These are phyloP conservation scores for Pugionium cornutum DNA, from an alignment of 345 rosid species.

Conservation along the genomic window DNA sequence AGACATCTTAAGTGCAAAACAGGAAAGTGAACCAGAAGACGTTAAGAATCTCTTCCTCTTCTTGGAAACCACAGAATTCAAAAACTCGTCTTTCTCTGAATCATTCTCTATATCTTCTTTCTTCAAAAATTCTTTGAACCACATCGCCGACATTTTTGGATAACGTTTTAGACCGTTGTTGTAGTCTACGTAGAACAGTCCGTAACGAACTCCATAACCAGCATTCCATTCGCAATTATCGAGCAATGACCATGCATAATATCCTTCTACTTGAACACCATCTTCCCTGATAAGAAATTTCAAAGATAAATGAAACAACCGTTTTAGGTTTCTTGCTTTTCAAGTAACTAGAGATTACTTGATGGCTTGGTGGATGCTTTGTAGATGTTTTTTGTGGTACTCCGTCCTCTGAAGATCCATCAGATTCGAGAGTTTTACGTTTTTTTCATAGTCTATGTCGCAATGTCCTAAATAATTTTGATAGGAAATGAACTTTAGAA, in stretches of 20 bases:
- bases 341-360: slow-evolving; percentile 4
- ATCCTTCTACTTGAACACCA: slow-evolving; percentile 53
- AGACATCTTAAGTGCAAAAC: slow-evolving; percentile 26
- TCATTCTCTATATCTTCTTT: slow-evolving; percentile 25
- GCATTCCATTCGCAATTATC: slow-evolving; percentile 61
- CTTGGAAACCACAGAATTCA: slow-evolving; percentile 6
- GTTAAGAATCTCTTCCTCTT: slow-evolving; percentile 35
- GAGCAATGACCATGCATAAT: slow-evolving; percentile 55
- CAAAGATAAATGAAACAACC: background rate
- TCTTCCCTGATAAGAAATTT: slow-evolving; percentile 36
- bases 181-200: slow-evolving; percentile 52
- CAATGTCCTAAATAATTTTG: slow-evolving; percentile 21
- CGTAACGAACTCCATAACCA: slow-evolving; percentile 54
- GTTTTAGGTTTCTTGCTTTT: background rate
- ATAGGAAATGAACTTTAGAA: background rate
- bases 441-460: slow-evolving; percentile 20
- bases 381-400: slow-evolving; percentile 33
- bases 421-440: slow-evolving; percentile 28
- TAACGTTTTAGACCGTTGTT: slow-evolving; percentile 53
- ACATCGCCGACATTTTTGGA: slow-evolving; percentile 57
- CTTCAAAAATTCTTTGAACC: slow-evolving; percentile 54
- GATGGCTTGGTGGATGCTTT: slow-evolving; percentile 31
- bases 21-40: slow-evolving; percentile 20
- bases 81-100: slow-evolving; percentile 14
- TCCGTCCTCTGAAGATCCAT: slow-evolving; percentile 37